Base-by-base conservation (phyloP, 208 protist genomes). In the Naegleria gruberi region DNA sequence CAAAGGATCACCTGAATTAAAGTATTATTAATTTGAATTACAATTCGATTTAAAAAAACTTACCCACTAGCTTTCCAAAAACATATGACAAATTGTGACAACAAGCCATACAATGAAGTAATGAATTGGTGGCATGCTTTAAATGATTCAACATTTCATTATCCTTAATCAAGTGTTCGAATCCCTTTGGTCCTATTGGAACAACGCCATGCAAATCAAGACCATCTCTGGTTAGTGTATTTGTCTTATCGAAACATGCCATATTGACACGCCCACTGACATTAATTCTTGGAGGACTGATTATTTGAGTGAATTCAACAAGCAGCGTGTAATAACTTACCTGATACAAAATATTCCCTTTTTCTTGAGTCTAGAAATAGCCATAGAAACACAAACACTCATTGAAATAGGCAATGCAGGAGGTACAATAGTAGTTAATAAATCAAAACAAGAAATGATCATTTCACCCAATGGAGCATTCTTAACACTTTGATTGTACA, bases 191-290 rank as follows among this genome's bases (percentile, higher is more conserved):
- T 30, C 4, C 30, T 3, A 19, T 65, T 30, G 2, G 2, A 37
- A 77, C 65, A 1, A 81, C 19, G 74, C 81, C 89, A 44, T 34
- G 12, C 34, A 95, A 42, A 47, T 94, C 89, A 1, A 95, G 89
- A n/a, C 89, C 90, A 15, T 96, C 94, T 91, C 93, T 92, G 8
- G 94, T 95, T 0, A 95, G 43, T 0, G 94, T 95, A 30, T 94
- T 94, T 4, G 94, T 95, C 51, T 95, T 95, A 81, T 96, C 94
- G 65, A 96, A 95, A 83, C 91, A 92, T 46, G 95, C 92, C 4
- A 94, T 57, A 46, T 92, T 55, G 2, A 95, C 42, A 47, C 90
- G 90, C 43, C 94, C 94, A 65, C 81, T 90, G 12, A 91, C 90
- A 42, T 90, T 95, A 23, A 93, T 73, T 57, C 91, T 42, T 34